Conservation (phyloP, 345 rosid species). For the Lepidium africanum region DNA sequence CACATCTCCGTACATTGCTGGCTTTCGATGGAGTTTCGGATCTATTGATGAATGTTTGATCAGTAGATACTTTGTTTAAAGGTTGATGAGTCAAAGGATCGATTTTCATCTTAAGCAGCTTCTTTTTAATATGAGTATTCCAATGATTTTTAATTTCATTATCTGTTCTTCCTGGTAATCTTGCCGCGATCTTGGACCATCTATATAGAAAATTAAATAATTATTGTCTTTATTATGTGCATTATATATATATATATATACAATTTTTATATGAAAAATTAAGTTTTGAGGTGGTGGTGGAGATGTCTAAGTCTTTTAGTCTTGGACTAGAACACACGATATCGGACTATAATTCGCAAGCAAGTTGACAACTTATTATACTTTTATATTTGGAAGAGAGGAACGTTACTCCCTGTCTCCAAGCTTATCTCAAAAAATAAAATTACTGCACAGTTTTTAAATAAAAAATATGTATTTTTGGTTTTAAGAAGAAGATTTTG, state of each 20-base stretch:
- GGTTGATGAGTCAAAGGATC: slow-evolving; percentile 75
- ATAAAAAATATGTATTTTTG: no score
- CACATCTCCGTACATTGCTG: neutral
- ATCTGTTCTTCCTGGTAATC: slow-evolving; percentile 89
- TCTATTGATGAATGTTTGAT: neutral
- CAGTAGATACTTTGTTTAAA: neutral
- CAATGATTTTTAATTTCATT: slow-evolving; percentile 95
- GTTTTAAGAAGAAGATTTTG: no score
- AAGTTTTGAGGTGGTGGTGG: neutral
- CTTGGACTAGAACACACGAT: neutral
- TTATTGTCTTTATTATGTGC: neutral
- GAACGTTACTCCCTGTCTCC: slow-evolving; percentile 11
- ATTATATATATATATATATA: neutral
- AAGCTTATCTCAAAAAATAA: neutral
- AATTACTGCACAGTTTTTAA: neutral
- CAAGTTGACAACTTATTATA: neutral
- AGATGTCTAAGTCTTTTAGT: slow-evolving; percentile 1
- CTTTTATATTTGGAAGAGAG: neutral
- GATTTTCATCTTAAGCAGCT: slow-evolving; percentile 85
- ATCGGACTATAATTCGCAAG: neutral
- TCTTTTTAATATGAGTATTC: slow-evolving; percentile 98
- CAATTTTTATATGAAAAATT: neutral
- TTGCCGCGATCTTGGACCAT: slow-evolving; percentile 95
- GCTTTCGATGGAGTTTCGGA: neutral
- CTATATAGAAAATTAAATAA: slow-evolving; percentile 20